These are phyloP conservation scores for Exophiala calicioides DNA, from an alignment of 2,329 filamentous ascomycete species.

Conservation along the genomic window DNA sequence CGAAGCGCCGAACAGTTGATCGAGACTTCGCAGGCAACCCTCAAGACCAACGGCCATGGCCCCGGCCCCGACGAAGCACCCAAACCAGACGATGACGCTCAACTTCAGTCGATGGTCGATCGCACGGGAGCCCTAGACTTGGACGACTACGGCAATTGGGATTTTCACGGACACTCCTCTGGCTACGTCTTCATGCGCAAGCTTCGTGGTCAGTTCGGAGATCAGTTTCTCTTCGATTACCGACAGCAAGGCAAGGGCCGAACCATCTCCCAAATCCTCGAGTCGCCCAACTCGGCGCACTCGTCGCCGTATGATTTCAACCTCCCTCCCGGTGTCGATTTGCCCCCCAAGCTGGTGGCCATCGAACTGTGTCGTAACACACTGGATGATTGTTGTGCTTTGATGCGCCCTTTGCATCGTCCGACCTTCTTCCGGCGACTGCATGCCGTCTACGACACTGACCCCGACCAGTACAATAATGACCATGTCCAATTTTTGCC, in stretches of 20 bases:
- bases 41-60: constrained; percentile 23
- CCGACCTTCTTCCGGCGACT: constrained; percentile 78
- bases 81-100: constrained; percentile 61
- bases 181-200: constrained; percentile 84
- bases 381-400: constrained; percentile 62
- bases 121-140: constrained; percentile 88
- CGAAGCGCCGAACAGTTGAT: constrained; percentile 68
- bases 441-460: constrained; percentile 73
- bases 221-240: constrained; percentile 64
- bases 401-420: constrained; percentile 74
- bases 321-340: constrained; percentile 56
- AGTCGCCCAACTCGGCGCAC: constrained; percentile 64
- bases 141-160: constrained; percentile 87
- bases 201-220: constrained; percentile 84
- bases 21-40: constrained; percentile 39
- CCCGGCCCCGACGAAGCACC: constrained; percentile 31
- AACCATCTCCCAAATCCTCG: constrained; percentile 61
- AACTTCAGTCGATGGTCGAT: constrained; percentile 92
- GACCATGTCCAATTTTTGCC: constrained; percentile 70
- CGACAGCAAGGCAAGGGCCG: constrained; percentile 50
- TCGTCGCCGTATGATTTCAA: constrained; percentile 64
- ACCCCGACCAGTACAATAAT: constrained; percentile 62
- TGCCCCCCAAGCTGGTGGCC: constrained; percentile 66
- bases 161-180: constrained; percentile 92
- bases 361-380: constrained; percentile 59